phyloP scores from a whole-genome alignment of 2,329 filamentous ascomycete species.

The Talaromyces marneffei region DNA sequence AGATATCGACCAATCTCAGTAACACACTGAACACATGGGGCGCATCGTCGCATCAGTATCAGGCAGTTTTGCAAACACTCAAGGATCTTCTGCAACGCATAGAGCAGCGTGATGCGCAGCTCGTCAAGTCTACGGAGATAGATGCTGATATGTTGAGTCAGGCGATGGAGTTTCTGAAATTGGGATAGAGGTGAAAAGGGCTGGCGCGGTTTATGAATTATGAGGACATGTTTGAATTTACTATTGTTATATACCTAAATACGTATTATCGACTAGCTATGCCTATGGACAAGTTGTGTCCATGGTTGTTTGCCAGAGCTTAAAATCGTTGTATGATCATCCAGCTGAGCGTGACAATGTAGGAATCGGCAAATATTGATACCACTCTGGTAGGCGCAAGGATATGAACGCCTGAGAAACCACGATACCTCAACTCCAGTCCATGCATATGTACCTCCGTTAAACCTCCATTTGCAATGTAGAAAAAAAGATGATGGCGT shows the following conservation, averaged over 20 bases:
- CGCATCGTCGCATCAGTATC: constrained; percentile 32
- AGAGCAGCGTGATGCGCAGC: constrained; percentile 12
- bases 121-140: not conserved
- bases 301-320: not conserved
- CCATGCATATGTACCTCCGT: constrained; percentile 10
- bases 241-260: constrained; percentile 2
- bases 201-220: not conserved
- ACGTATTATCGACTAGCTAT: not conserved
- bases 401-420: constrained; percentile 7
- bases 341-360: not conserved
- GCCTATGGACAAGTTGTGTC: not conserved
- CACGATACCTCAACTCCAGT: constrained; percentile 10
- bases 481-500: not conserved
- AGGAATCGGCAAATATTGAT: not conserved
- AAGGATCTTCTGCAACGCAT: constrained; percentile 29
- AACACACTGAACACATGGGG: constrained; percentile 39
- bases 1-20: constrained; percentile 40
- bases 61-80: constrained; percentile 32
- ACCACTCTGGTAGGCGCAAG: not conserved
- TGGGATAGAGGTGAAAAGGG: constrained; percentile 11
- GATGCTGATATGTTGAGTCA: constrained; percentile 28
- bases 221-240: not conserved
- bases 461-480: not conserved
- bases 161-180: constrained; percentile 32
- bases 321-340: not conserved